Base-by-base conservation (phyloP, 768 basidiomycete genomes). In the Mycena epipterygia region DNA sequence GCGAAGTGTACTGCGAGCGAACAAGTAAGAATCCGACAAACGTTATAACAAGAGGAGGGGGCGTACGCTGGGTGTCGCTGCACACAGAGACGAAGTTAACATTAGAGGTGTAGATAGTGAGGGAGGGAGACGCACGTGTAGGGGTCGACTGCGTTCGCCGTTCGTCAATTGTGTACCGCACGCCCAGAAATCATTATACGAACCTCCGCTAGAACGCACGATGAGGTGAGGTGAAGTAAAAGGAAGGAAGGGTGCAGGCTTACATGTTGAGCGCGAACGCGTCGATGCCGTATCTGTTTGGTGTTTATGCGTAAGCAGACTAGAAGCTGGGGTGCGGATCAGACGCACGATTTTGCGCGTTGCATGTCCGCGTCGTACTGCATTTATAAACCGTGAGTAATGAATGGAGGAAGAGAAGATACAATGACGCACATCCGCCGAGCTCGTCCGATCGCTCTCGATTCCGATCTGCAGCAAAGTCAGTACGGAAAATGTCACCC, bases 201-300 rank as follows among this genome's bases (percentile, higher is more conserved):
- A 33, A 68, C 67, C 67, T 68, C 67, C 67, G 29, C 67, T 61
- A 27, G 14, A 44, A 57, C 12, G 39, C 8, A 41, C 23, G 19
- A 35, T 44, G 21, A 56, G 32, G 48, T 5, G n/a, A 30, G 39
- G 25, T 23, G 23, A 33, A 14, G 4, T 4, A 23, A 33, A 37
- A 30, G n/a, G n/a, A n/a, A n/a, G n/a, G n/a, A n/a, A n/a, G 39
- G 29, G 17, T 16, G 35, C 5, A 30, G 16, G 37, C 59, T 11
- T 42, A 61, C 70, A 64, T 75, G 76, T 86, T 86, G 35, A 86
- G 76, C 11, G 85, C 84, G 70, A 86, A 86, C 11, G 79, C 85
- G 64, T 85, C 84, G 44, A 74, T 74, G 25, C 72, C 72, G 37
- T 66, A 70, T 7, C 49, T 53, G 27, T 39, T 48, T n/a, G n/a